Base-by-base conservation (phyloP, 2,329 filamentous ascomycete genomes). In the Penicillium sp. region DNA sequence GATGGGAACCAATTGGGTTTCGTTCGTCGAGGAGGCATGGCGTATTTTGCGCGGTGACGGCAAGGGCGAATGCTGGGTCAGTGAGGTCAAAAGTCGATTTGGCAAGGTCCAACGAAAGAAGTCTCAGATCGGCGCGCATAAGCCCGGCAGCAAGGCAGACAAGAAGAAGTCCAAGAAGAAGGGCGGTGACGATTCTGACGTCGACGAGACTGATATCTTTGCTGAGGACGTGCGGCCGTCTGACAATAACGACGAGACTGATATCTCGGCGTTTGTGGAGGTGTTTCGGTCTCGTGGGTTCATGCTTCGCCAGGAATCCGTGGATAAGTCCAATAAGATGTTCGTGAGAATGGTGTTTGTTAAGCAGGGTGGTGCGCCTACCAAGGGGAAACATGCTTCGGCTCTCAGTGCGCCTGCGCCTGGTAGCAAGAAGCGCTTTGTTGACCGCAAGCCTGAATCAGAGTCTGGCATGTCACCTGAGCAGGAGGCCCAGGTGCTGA, bases 1-100 rank as follows among this genome's bases (percentile, higher is more conserved):
- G 56, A 99, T 99, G 94, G 94, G 94, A 68, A 99, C 94, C 52
- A 99, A 99, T 77, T 99, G 94, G 93, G 83, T 96, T 50, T 87
- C 91, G 65, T 97, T 99, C 72, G 84, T 99, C 66, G 94, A 97
- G 75, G 94, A 99, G 77, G 93, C 93, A 15, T 96, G 91, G 79
- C 87, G 94, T 51, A 82, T 97, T 49, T 82, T 99, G 58, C 88
- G 91, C 68, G 92, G 91, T 83, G 93, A 94, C 69, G 94, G 76
- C 32, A 78, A 77, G 59, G 76, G 94, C 63, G 94, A 99, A 79
- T 86, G 96, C 51, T 99, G 94, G 94, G 84, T 99, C 49, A 90
- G 91, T 46, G 94, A 99, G 77, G 97, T 99, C 75, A 97, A 97
- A 78, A 90, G 86, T 61, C 88, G 94, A 32, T 97, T 99, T 69